Evolutionary conservation across 495 filamentous ascomycete species (phyloP).

Genomic region (Daldinia decipiens): DNA sequence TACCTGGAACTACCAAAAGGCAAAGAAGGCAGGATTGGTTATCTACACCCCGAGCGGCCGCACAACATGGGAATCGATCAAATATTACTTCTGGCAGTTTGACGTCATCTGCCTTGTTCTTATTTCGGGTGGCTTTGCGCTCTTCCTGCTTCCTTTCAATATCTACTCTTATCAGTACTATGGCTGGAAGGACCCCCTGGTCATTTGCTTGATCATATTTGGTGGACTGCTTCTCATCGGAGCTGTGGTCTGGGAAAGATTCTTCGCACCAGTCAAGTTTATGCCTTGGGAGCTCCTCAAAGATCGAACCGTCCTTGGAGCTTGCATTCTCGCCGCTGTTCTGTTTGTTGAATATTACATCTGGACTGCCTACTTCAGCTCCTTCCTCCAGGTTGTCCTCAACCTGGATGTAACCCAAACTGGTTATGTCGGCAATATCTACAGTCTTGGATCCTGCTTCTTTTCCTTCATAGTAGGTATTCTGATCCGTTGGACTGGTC

Average conservation of each 20-base stretch:
- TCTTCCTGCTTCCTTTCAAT: conserved; percentile 71
- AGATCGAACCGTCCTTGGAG: conserved; percentile 68
- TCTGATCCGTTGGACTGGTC: conserved; percentile 64
- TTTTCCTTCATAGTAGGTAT: conserved; percentile 66
- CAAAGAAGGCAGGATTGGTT: conserved; percentile 56
- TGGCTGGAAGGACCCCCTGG: conserved; percentile 60
- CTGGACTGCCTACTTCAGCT: conserved; percentile 68
- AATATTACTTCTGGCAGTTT: conserved; percentile 67
- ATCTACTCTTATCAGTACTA: conserved; percentile 60
- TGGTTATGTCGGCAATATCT: conserved; percentile 61
- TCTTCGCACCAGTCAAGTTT: conserved; percentile 64
- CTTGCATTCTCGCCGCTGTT: conserved; percentile 61
- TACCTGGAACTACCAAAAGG: conserved; percentile 63
- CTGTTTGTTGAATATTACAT: conserved; percentile 69
- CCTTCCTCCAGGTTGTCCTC: conserved; percentile 71
- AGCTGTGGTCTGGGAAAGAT: conserved; percentile 68
- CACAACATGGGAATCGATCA: conserved; percentile 58
- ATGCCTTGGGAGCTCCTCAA: conserved; percentile 66
- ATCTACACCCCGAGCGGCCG: conserved; percentile 58
- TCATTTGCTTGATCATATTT: conserved; percentile 67
- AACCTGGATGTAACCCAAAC: conserved; percentile 61
- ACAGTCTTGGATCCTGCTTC: conserved; percentile 61
- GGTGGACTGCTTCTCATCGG: conserved; percentile 63
- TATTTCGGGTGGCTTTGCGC: conserved; percentile 63
- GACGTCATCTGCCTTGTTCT: conserved; percentile 66